Percentiles rank a stretch among this genome's conserved stretches.
Evolutionary conservation across 2,329 filamentous ascomycete species (phyloP).

Genomic region (Fusarium hainanense): DNA sequence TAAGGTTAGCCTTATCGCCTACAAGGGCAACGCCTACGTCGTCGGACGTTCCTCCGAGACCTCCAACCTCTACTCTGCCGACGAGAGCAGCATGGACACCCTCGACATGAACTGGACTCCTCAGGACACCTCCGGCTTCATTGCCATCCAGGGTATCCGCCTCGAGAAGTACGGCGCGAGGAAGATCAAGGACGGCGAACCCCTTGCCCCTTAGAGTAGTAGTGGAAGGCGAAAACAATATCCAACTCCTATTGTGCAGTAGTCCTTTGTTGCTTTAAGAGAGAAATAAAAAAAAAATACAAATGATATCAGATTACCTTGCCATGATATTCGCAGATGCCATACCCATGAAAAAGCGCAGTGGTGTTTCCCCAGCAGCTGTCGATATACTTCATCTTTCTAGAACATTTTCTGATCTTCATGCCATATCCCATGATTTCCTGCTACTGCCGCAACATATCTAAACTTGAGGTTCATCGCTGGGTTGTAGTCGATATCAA

Average conservation of each 20-base stretch:
- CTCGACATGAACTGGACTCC: slow-evolving; percentile 70
- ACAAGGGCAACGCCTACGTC: slow-evolving; percentile 63
- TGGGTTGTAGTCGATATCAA: not conserved
- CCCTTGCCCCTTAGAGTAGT: slow-evolving; percentile 43
- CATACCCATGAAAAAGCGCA: not conserved
- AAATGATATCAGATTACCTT: not conserved
- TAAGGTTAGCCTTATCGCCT: slow-evolving; percentile 45
- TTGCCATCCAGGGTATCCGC: slow-evolving; percentile 54
- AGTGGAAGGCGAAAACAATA: not conserved
- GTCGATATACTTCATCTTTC: not conserved
- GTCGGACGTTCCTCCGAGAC: slow-evolving; percentile 58
- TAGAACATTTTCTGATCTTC: not conserved
- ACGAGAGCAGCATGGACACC: slow-evolving; percentile 61
- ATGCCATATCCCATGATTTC: not conserved
- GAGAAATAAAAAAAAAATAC: not conserved
- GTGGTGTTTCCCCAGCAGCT: not conserved
- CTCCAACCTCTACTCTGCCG: slow-evolving; percentile 63
- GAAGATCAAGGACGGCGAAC: slow-evolving; percentile 53
- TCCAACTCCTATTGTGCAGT: not conserved
- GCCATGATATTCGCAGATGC: no score
- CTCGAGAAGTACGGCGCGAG: slow-evolving; percentile 60
- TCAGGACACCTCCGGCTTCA: slow-evolving; percentile 75
- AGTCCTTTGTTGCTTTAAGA: not conserved
- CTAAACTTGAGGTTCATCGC: not conserved
- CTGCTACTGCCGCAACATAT: not conserved